Percentiles rank a stretch among this genome's conserved stretches.
These are phyloP conservation scores for Symbiodinium natans DNA, from an alignment of 73 alveolate species.

Conservation along the genomic window DNA sequence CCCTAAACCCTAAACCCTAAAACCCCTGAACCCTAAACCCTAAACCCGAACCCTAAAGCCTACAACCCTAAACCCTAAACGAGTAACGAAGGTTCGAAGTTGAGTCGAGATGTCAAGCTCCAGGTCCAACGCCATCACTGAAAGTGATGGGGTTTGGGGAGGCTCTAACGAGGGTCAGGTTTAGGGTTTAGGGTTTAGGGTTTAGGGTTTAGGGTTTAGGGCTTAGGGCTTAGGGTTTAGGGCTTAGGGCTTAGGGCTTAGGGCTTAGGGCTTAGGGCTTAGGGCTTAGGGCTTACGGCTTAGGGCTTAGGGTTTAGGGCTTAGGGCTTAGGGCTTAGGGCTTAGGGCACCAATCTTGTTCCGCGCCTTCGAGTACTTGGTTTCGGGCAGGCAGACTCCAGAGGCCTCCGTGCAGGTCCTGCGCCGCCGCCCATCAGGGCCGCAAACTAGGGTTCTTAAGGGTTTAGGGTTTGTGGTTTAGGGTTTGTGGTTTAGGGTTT, in stretches of 20 bases:
- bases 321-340: too few species aligned
- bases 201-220: not conserved
- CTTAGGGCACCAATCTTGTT: too few species aligned
- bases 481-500: not conserved
- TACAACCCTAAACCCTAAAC: too few species aligned
- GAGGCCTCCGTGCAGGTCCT: conserved; percentile 57
- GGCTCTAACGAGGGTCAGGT: too few species aligned
- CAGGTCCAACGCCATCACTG: not conserved
- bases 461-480: not conserved
- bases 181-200: not conserved
- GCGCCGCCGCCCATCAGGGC: not conserved
- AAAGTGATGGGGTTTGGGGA: too few species aligned
- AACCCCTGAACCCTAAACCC: too few species aligned
- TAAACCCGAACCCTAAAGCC: too few species aligned
- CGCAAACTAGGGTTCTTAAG: not conserved
- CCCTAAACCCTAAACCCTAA: too few species aligned
- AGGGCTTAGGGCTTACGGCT: too few species aligned
- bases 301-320: too few species aligned
- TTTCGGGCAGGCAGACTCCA: conserved; percentile 53
- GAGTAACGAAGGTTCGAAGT: too few species aligned
- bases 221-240: not conserved
- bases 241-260: not conserved
- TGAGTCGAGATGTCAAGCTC: not conserved
- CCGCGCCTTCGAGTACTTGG: conserved; percentile 65
- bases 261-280: not conserved